These are phyloP conservation scores for Penicillium sp. DNA, from an alignment of 2,329 filamentous ascomycete species.

Conservation along the genomic window DNA sequence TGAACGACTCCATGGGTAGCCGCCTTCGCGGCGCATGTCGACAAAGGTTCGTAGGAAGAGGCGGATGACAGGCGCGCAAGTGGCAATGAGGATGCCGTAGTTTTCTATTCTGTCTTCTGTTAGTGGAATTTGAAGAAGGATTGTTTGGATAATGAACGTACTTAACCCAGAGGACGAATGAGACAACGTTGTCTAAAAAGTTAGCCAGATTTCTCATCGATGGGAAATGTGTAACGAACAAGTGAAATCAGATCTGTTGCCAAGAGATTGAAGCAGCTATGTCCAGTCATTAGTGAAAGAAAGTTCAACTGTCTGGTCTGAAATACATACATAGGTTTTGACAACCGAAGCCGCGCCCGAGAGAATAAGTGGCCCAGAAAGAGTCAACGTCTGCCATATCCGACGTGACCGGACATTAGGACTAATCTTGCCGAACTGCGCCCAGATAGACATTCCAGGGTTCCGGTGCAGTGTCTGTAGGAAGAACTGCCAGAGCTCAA, in stretches of 20 bases:
- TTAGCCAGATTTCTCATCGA: neutral
- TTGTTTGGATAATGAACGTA: constrained; percentile 16
- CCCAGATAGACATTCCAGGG: constrained; percentile 23
- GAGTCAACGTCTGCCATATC: constrained; percentile 32
- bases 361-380: constrained; percentile 32
- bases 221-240: constrained; percentile 15
- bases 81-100: constrained; percentile 34
- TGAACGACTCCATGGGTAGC: constrained; percentile 22
- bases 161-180: constrained; percentile 36
- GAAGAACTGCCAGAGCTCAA: constrained; percentile 35
- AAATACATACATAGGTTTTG: constrained; percentile 30
- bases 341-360: constrained; percentile 34
- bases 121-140: neutral
- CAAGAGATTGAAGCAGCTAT: constrained; percentile 31
- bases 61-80: constrained; percentile 30
- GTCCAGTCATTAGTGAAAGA: neutral
- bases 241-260: constrained; percentile 31
- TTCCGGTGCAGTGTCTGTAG: constrained; percentile 25
- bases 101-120: constrained; percentile 30
- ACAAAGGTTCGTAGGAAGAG: constrained; percentile 30
- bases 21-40: constrained; percentile 20
- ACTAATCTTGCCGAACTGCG: constrained; percentile 28
- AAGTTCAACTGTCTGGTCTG: neutral
- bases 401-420: constrained; percentile 27
- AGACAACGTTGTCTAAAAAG: constrained; percentile 28